Evolutionary conservation across 1,284 basidiomycete species (phyloP).

Genomic region (Ceratobasidium sp.): DNA sequence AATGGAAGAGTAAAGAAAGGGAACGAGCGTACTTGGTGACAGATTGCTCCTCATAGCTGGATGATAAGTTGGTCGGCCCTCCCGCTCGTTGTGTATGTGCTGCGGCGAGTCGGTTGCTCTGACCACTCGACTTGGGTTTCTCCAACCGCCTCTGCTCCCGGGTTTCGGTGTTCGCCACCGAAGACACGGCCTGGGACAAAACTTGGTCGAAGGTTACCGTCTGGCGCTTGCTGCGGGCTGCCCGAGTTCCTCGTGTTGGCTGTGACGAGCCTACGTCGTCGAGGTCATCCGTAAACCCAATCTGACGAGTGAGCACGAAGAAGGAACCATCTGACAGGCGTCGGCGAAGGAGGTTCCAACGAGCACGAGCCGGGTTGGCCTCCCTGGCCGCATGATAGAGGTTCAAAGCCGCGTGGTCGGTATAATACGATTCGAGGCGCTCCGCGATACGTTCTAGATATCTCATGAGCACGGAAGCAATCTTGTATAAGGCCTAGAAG

Average conservation of each 20-base stretch:
- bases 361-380: constrained; percentile 42
- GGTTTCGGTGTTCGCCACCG: constrained; percentile 6
- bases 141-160: constrained; percentile 3
- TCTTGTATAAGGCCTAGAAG: constrained; percentile 36
- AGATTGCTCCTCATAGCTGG: constrained; percentile 39
- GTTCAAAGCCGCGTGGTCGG: constrained; percentile 34
- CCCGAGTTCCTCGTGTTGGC: neutral
- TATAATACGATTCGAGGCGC: constrained; percentile 41
- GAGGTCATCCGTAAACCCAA: constrained; percentile 24
- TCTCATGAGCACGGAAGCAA: constrained; percentile 29
- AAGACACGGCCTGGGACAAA: constrained; percentile 41
- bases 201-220: constrained; percentile 42
- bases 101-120: constrained; percentile 26
- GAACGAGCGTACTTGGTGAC: constrained; percentile 1
- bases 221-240: constrained; percentile 23
- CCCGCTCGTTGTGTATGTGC: constrained; percentile 39
- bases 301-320: constrained; percentile 41
- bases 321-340: constrained; percentile 42
- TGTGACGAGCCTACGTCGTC: neutral
- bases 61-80: constrained; percentile 12
- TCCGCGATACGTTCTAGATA: constrained; percentile 42
- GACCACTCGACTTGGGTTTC: neutral
- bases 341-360: constrained; percentile 42
- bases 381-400: constrained; percentile 34
- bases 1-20: neutral